Evolutionary conservation across 768 basidiomycete genomes (phyloP).

Genomic region (Coprinopsis strossmayeri): DNA sequence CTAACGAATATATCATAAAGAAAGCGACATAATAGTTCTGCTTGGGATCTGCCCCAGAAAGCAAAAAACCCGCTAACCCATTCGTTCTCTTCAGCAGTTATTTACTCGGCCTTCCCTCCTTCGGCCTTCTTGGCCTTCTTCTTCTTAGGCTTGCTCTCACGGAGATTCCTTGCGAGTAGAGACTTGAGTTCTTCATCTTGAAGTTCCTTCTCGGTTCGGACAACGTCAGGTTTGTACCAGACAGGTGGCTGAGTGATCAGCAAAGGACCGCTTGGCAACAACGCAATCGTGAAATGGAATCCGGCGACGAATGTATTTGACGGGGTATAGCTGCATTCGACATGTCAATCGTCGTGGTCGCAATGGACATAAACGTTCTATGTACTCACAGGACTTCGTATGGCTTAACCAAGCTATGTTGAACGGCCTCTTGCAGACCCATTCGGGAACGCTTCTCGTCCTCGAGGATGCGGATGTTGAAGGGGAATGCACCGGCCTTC

Average conservation of each 20-base stretch:
- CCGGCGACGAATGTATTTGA: conserved; percentile 82
- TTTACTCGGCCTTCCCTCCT: conserved; percentile 20
- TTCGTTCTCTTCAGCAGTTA: background rate
- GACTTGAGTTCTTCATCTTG: conserved; percentile 84
- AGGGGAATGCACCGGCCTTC: conserved; percentile 97
- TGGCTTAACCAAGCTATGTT: conserved; percentile 89
- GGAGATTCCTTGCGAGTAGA: conserved; percentile 68
- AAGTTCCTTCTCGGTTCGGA: conserved; percentile 85
- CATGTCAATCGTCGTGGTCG: background rate
- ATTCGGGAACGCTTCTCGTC: conserved; percentile 95
- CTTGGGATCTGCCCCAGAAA: too few relatives aligned
- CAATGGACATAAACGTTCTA: background rate
- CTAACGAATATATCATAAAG: too few relatives aligned
- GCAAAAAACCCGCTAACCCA: too few relatives aligned
- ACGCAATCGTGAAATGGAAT: conserved; percentile 96
- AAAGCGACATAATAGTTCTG: too few relatives aligned
- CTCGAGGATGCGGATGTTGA: conserved; percentile 89
- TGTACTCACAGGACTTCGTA: conserved; percentile 85
- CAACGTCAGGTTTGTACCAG: conserved; percentile 91
- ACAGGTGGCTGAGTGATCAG: conserved; percentile 82
- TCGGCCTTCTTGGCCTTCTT: conserved; percentile 68
- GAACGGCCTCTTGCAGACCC: conserved; percentile 93
- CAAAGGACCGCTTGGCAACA: conserved; percentile 82
- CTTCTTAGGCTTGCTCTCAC: conserved; percentile 90
- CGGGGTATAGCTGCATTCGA: conserved; percentile 60